phyloP scores from a whole-genome alignment of 2,329 filamentous ascomycete genomes.

The Cladobotryum mycophilum region DNA sequence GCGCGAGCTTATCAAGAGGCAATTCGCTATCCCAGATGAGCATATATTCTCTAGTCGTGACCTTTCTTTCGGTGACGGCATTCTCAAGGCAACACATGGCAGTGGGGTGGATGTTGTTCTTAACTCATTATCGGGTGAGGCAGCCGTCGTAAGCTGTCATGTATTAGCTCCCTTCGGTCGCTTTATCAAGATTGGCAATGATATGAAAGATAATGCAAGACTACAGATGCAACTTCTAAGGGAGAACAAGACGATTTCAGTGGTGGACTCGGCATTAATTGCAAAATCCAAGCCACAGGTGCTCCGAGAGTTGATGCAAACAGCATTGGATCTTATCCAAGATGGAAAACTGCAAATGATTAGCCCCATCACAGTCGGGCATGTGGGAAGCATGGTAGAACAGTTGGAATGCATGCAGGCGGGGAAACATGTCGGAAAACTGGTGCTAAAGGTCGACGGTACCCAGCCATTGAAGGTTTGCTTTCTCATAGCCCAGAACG shows the following conservation, averaged over 20 bases:
- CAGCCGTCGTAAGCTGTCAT: slow-evolving; percentile 1
- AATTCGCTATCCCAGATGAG: slow-evolving; percentile 21
- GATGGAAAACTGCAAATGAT: background rate
- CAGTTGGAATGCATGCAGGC: slow-evolving; percentile 7
- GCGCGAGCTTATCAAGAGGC: slow-evolving; percentile 17
- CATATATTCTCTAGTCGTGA: slow-evolving; percentile 24
- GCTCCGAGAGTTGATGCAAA: slow-evolving; percentile 6
- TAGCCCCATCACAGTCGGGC: slow-evolving; percentile 1
- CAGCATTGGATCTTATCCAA: slow-evolving; percentile 5
- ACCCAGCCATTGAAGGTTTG: slow-evolving; percentile 8
- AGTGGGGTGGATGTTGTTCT: slow-evolving; percentile 24
- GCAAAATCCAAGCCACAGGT: background rate
- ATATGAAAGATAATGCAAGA: slow-evolving; percentile 4
- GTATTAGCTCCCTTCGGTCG: slow-evolving; percentile 6
- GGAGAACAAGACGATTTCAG: slow-evolving; percentile 4
- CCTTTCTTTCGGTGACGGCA: slow-evolving; percentile 17
- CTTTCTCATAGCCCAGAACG: background rate
- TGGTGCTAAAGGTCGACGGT: slow-evolving; percentile 2
- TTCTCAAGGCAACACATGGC: slow-evolving; percentile 16
- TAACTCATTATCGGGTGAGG: slow-evolving; percentile 20
- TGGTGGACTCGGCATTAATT: slow-evolving; percentile 6
- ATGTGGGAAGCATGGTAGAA: slow-evolving; percentile 4
- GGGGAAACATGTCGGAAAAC: slow-evolving; percentile 4
- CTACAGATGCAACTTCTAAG: slow-evolving; percentile 5
- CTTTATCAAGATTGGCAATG: slow-evolving; percentile 7